A percentile compares a stretch with the other conserved stretches of the same genome.
These are phyloP conservation scores for Piloderma croceum DNA, from an alignment of 768 basidiomycete species.

Conservation along the genomic window DNA sequence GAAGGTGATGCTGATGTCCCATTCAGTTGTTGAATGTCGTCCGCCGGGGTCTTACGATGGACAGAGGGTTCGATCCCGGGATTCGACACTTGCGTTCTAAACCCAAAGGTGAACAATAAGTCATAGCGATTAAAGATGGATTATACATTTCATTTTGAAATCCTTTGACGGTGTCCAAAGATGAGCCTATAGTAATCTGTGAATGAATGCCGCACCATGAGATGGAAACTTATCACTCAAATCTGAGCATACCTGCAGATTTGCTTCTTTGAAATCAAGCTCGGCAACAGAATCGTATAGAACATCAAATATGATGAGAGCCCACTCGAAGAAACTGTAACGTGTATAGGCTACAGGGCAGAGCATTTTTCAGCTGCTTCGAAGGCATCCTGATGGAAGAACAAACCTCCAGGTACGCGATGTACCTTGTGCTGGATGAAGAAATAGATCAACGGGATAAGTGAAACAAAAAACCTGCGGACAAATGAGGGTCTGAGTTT, in stretches of 20 bases:
- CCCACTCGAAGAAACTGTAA: constrained; percentile 89
- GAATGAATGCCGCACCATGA: background rate
- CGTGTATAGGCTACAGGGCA: constrained; percentile 71
- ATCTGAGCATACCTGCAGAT: constrained; percentile 43
- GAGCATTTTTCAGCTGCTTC: constrained; percentile 5
- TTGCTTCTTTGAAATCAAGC: constrained; percentile 49
- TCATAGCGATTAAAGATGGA: too few species aligned
- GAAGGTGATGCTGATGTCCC: too few species aligned
- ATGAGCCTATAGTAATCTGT: constrained; percentile 15
- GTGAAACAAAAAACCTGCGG: constrained; percentile 60
- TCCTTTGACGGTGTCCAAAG: constrained; percentile 11
- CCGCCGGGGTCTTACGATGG: too few species aligned
- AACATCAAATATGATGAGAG: constrained; percentile 67
- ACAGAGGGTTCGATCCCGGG: too few species aligned
- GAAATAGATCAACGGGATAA: constrained; percentile 75
- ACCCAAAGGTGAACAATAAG: too few species aligned
- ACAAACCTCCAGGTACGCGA: constrained; percentile 68
- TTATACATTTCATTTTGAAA: too few species aligned
- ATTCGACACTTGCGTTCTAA: too few species aligned
- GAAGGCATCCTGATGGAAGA: background rate
- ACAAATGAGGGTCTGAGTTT: too few species aligned
- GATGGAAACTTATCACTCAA: background rate
- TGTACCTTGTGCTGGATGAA: constrained; percentile 84
- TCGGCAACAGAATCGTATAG: constrained; percentile 64
- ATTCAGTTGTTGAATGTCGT: too few species aligned